A percentile compares a stretch with the other conserved stretches of the same genome.
These are phyloP conservation scores for Cercospora janseana DNA, from an alignment of 2,329 filamentous ascomycete genomes.

Conservation along the genomic window DNA sequence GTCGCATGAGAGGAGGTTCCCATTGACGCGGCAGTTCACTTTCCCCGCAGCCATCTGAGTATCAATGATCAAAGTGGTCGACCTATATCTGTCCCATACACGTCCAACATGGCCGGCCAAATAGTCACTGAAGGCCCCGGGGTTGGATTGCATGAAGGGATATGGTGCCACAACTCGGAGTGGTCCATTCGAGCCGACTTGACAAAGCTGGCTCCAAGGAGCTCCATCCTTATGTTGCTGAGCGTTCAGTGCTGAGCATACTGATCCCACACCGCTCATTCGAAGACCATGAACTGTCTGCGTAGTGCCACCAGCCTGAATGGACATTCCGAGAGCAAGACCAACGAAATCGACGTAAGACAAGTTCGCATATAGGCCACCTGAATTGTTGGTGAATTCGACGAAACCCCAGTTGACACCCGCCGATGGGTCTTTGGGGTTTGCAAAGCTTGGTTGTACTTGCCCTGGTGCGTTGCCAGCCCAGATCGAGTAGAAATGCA, in stretches of 20 bases:
- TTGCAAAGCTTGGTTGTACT: constrained; percentile 51
- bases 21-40: constrained; percentile 50
- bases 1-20: constrained; percentile 44
- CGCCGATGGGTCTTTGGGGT: constrained; percentile 41
- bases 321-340: constrained; percentile 53
- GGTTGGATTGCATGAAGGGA: constrained; percentile 45
- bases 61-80: constrained; percentile 56
- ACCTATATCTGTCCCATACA: constrained; percentile 52
- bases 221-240: constrained; percentile 57
- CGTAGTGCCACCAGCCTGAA: constrained; percentile 49
- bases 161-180: constrained; percentile 45
- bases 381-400: constrained; percentile 47
- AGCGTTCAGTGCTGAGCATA: constrained; percentile 55
- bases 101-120: constrained; percentile 52
- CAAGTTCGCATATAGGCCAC: constrained; percentile 46
- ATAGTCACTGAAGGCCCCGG: constrained; percentile 50
- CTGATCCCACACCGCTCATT: constrained; percentile 53
- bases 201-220: constrained; percentile 62
- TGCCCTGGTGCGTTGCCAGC: constrained; percentile 38
- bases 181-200: constrained; percentile 42
- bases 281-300: constrained; percentile 59
- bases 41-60: constrained; percentile 61
- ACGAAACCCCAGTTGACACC: constrained; percentile 45
- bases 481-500: constrained; percentile 46
- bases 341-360: constrained; percentile 38